Base-by-base conservation (phyloP, 768 basidiomycete genomes). In the Suillus paluster region DNA sequence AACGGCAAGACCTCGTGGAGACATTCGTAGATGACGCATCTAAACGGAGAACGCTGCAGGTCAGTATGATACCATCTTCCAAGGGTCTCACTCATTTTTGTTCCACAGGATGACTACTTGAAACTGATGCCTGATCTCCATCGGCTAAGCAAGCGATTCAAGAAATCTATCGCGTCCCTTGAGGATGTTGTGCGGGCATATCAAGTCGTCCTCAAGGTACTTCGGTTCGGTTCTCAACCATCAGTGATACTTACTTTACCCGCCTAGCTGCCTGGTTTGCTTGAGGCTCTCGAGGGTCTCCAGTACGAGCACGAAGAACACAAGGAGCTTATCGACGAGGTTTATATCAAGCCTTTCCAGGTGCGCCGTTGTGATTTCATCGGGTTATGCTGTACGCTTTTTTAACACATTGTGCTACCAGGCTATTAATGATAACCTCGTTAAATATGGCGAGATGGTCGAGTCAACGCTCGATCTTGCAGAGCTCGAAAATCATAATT, bases 171-270 rank as follows among this genome's bases (percentile, higher is more conserved):
- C 5, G 95, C 95, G 0, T 87, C 87, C 0, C 83, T 99, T 6
- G 95, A 99, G 68, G 96, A 99, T 68, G 95, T 99, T 8, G 95
- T 99, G 11, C 87, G 97, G 2, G 90, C 97, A 0, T 98, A 98
- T 72, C 97, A 99, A 73, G 95, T 96, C 1, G 87, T 95, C 1
- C 74, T 91, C 27, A 92, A 92, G 80, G 94, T 94, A 59, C 52
- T 9, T 23, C 21, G 30, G 38, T 38, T 33, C 59, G 21, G 34
- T 3, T 58, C 11, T 39, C 52, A 38, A 11, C 52, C 19, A 23
- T 39, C 27, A 17, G 23, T n/a, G 55, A 46, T 45, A 15, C 48
- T 61, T 25, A 17, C 48, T 11, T 46, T 33, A 58, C n/a, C 12
- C 38, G 60, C 55, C 48, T 64, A 96, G 90, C 75, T 97, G 21